Percentiles rank a stretch among this genome's conserved stretches.
Conservation (phyloP, 2,329 filamentous ascomycete genomes). For the Epichloe gansuensis region DNA sequence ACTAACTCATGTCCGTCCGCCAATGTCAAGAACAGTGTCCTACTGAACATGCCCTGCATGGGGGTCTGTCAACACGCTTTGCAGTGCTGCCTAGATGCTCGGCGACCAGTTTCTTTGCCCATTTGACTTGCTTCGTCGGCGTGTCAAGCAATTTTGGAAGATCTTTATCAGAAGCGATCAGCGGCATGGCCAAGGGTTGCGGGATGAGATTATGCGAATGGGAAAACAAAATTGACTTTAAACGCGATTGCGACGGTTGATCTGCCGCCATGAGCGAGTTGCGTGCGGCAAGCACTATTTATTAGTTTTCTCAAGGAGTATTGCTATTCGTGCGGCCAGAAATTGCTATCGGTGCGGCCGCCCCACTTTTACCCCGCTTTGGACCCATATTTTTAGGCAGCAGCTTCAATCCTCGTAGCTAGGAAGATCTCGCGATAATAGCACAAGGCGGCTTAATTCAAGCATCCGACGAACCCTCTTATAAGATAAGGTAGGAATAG, state of each 20-base stretch:
- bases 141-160: conserved; percentile 15
- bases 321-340: no score
- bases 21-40: conserved; percentile 14
- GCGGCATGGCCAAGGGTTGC: conserved; percentile 6
- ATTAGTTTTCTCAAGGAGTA: no score
- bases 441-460: no score
- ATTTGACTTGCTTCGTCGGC: conserved; percentile 14
- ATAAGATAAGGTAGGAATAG: no score
- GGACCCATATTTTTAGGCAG: no score
- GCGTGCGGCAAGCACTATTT: no score
- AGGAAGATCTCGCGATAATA: no score
- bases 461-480: no score
- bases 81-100: conserved; percentile 14
- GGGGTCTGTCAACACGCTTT: conserved; percentile 15
- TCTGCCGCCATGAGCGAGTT: not conserved
- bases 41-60: conserved; percentile 17
- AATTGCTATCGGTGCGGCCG: no score
- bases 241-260: not conserved
- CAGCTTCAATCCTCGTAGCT: no score
- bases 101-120: conserved; percentile 15
- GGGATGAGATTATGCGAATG: not conserved
- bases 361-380: no score
- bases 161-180: conserved; percentile 7
- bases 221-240: not conserved
- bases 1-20: not conserved